Evolutionary conservation across 2,329 filamentous ascomycete genomes (phyloP).

Genomic region (Triangularia setosa): DNA sequence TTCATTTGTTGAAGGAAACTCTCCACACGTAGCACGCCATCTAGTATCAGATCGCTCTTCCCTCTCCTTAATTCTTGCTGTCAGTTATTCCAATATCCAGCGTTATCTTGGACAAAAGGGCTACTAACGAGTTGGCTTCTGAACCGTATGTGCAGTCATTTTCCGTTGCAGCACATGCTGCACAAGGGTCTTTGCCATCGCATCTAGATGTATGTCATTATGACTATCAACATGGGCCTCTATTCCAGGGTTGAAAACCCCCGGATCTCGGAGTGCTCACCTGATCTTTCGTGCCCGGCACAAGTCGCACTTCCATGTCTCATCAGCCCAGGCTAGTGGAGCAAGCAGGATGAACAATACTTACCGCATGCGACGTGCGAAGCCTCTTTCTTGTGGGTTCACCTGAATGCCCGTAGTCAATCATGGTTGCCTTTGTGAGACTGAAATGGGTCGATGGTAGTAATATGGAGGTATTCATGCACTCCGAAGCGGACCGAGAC

Average conservation of each 20-base stretch:
- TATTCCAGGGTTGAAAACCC: not conserved
- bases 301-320: conserved; percentile 39
- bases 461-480: conserved; percentile 17
- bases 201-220: conserved; percentile 36
- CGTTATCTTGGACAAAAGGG: conserved; percentile 2
- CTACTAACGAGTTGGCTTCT: conserved; percentile 41
- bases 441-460: no score
- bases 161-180: conserved; percentile 34
- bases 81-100: not conserved
- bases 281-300: conserved; percentile 47
- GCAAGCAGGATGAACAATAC: conserved; percentile 14
- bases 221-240: not conserved
- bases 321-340: not conserved
- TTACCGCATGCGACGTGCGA: conserved; percentile 41
- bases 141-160: conserved; percentile 41
- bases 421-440: not conserved
- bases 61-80: conserved; percentile 35
- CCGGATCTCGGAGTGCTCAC: conserved; percentile 25
- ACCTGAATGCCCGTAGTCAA: conserved; percentile 28
- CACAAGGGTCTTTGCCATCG: conserved; percentile 45
- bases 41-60: conserved; percentile 50
- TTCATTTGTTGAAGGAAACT: conserved; percentile 43
- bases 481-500: conserved; percentile 34
- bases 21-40: conserved; percentile 47
- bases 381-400: conserved; percentile 39